Evolutionary conservation across 2,329 filamentous ascomycete genomes (phyloP), one percentile per base, ranked within the genome.

Genomic region (Pseudonectria buxi): DNA sequence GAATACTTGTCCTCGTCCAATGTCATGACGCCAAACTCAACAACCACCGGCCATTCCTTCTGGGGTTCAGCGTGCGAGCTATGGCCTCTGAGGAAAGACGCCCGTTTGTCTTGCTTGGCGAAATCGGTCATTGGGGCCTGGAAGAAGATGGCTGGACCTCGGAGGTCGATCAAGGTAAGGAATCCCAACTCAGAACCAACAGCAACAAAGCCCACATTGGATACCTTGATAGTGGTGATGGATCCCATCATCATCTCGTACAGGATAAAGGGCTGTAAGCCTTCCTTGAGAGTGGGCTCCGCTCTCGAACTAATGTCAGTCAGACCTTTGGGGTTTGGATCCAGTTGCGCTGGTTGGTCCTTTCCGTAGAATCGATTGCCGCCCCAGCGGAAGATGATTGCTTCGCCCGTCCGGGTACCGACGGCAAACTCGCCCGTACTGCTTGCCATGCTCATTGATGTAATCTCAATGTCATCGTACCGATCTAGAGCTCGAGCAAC

Each of bases 1-100:
- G 92, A 96, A 57, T 94, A 98, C 45, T 86, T 80, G 54, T 96
- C 90, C n/a, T 83, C 85, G 28, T 96, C 92, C 4, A 95, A 65
- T 3, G 85, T 94, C 79, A 98, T 82, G 30, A 95, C 86, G 35
- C 86, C 87, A 63, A 96, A 98, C 54, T 95, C 86, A 18, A 96
- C 78, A 22, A 69, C 72, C 0, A 86, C 87, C 1, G 86, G 79
- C 75, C 81, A 94, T 53, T 95, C 89, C 31, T 71, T 72, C 3
- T 50, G 43, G 2, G 65, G 56, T 4, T 67, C 58, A 5, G 71
- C 58, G 18, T 40, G 39, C 15, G 54, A 41, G 33, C 43, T 40
- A 33, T 61, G 56, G 10, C 56, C 38, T 59, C 72, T 75, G 41
- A 81, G 69, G 50, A 95, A 83, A 35, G 84, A 87, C 3, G 77